Base-by-base conservation (phyloP, 306 rosid species). In the Rosa rugosa region DNA sequence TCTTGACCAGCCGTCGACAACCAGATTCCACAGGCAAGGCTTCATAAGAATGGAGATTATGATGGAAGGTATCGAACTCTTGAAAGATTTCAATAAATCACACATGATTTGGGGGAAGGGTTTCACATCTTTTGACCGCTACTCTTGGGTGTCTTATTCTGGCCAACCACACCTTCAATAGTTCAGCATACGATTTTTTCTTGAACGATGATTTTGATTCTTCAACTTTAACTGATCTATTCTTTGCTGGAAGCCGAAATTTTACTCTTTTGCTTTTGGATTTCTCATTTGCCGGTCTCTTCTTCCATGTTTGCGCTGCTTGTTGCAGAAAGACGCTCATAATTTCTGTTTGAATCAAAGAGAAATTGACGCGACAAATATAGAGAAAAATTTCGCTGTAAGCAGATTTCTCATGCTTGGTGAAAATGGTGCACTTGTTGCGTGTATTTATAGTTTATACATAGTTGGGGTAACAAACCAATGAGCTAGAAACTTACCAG, bases 341-440 rank as follows among this genome's bases (percentile, higher is more conserved):
- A 0, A 46, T 65, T 65, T 34, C 69, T 31, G 42, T 31, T 25
- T 25, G 42, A 17, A 31, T 63, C n/a, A 13, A 11, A 8, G 68
- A 13, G 41, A 31, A 62, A 62, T 25, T 23, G 27, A 22, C 16
- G 66, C 16, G 16, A 60, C 67, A 60, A 11, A 25, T 3, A 25
- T 10, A 14, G 69, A 59, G 65, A 23, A 59, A 27, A 63, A 31
- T 27, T 63, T 63, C 42, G 38, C 31, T 63, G 69, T n/a, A 63
- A 63, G 69, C 69, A 27, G 69, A 34, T 12, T 65, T 65, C 23
- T 65, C 71, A 16, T 65, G 71, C 45, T 65, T 65, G 23, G 23
- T 36, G 9, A 65, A 16, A 36, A 65, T 65, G 12, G 23, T 65
- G 46, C 23, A 0, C 45, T 16, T 3, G n/a, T 36, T 3, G 17